These are phyloP conservation scores for Nitzschia sp. DNA, from an alignment of 108 stramenopile species.

Conservation along the genomic window DNA sequence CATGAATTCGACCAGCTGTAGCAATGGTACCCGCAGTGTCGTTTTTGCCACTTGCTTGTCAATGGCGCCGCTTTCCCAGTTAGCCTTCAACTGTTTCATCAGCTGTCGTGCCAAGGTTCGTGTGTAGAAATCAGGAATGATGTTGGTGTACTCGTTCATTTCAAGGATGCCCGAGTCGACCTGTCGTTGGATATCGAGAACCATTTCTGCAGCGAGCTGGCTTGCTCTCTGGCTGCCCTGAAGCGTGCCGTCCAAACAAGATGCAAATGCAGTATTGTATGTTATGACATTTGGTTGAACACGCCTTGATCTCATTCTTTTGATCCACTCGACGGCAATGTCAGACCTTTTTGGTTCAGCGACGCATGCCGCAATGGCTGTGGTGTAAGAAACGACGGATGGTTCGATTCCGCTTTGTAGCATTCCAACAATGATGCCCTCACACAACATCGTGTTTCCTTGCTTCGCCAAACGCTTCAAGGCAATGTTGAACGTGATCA, in stretches of 20 bases:
- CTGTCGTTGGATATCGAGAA: constrained; percentile 64
- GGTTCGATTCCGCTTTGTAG: constrained; percentile 79
- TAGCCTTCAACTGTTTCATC: constrained; percentile 74
- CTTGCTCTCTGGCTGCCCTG: constrained; percentile 71
- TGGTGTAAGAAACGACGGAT: constrained; percentile 88
- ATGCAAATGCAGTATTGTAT: constrained; percentile 84
- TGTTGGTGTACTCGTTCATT: constrained; percentile 58
- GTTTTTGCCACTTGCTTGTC: constrained; percentile 78
- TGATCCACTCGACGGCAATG: constrained; percentile 76
- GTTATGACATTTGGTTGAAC: constrained; percentile 82
- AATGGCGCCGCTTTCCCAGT: constrained; percentile 72
- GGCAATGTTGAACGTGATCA: constrained; percentile 90
- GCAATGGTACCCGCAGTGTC: constrained; percentile 59
- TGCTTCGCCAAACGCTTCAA: constrained; percentile 85
- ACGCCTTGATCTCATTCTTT: constrained; percentile 76
- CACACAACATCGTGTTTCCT: constrained; percentile 69
- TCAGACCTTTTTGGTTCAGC: constrained; percentile 59
- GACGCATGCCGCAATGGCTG: constrained; percentile 83
- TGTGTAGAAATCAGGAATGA: constrained; percentile 75
- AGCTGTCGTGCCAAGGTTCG: constrained; percentile 64
- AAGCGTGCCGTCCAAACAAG: constrained; percentile 81
- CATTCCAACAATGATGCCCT: constrained; percentile 89
- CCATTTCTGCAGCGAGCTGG: constrained; percentile 73
- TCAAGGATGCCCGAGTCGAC: constrained; percentile 43
- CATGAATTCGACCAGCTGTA: constrained; percentile 76